Evolutionary conservation across 768 basidiomycete species (phyloP).

Genomic region (Lepiota venenata): DNA sequence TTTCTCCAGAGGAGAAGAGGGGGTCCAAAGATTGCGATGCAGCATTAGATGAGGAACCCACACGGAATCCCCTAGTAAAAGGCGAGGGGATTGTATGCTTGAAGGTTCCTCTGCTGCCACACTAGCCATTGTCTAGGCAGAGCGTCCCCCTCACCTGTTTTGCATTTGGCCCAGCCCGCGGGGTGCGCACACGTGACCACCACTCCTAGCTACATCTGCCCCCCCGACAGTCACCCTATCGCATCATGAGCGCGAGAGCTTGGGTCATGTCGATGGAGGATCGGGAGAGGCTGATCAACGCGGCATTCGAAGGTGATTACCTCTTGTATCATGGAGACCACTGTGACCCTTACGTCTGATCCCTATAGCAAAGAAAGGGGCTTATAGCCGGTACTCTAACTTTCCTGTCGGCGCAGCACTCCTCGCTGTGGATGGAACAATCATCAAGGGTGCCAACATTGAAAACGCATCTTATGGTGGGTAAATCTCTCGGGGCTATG

Average conservation of each 20-base stretch:
- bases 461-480: conserved; percentile 95
- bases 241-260: conserved; percentile 2
- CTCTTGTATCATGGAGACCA: not conserved
- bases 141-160: conserved; percentile 12
- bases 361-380: conserved; percentile 56
- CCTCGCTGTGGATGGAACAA: conserved; percentile 59
- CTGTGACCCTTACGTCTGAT: not conserved
- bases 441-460: conserved; percentile 86
- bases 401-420: conserved; percentile 93
- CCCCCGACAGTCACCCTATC: not conserved
- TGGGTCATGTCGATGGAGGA: conserved; percentile 37
- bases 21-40: conserved; percentile 42
- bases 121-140: not conserved
- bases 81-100: conserved; percentile 54
- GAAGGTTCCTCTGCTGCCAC: conserved; percentile 41
- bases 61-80: conserved; percentile 58
- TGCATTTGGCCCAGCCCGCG: conserved; percentile 39
- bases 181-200: conserved; percentile 27
- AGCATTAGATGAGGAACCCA: conserved; percentile 37
- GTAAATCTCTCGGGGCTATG: conserved; percentile 10
- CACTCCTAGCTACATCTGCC: conserved; percentile 12
- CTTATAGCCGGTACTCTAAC: conserved; percentile 85
- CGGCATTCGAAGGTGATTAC: conserved; percentile 54
- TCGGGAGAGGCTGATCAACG: conserved; percentile 46
- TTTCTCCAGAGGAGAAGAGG: conserved; percentile 24